These are phyloP conservation scores for Trichoderma cornu-damae DNA, from an alignment of 2,329 filamentous ascomycete genomes.

Conservation along the genomic window DNA sequence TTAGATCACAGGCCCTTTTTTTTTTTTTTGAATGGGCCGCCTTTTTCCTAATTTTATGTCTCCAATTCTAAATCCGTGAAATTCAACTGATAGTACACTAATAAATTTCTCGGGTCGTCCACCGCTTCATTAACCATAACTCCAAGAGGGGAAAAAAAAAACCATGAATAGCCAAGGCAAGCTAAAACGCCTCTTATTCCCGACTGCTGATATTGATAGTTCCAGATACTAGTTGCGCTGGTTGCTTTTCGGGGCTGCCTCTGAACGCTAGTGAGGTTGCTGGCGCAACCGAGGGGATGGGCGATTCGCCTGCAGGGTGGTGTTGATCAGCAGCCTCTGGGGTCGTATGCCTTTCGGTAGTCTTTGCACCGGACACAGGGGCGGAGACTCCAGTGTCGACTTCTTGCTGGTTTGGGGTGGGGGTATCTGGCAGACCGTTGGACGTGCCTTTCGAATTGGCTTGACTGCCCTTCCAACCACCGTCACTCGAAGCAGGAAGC, in stretches of 20 bases:
- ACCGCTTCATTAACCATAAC: constrained; percentile 15
- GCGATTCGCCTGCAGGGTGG: constrained; percentile 21
- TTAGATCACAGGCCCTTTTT: background rate
- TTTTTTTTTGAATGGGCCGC: background rate
- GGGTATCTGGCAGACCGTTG: constrained; percentile 29
- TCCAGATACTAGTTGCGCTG: constrained; percentile 24
- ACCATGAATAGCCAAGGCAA: constrained; percentile 16
- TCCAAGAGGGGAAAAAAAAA: constrained; percentile 13
- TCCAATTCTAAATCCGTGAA: constrained; percentile 11
- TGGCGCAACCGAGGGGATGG: constrained; percentile 32
- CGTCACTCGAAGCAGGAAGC: constrained; percentile 23
- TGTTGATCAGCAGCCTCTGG: constrained; percentile 17
- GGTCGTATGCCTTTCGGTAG: constrained; percentile 17
- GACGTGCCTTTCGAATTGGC: constrained; percentile 18
- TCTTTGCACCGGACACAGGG: background rate
- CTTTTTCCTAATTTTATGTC: background rate
- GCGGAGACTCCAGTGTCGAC: background rate
- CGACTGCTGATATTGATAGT: constrained; percentile 31
- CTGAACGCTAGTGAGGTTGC: constrained; percentile 53
- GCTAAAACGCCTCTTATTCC: constrained; percentile 24
- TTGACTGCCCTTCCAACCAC: constrained; percentile 19
- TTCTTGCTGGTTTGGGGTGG: constrained; percentile 6
- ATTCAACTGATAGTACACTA: constrained; percentile 13
- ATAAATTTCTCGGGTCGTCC: constrained; percentile 4
- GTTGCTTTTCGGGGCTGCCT: constrained; percentile 56